These are phyloP conservation scores for Solanum paucissectum DNA, from an alignment of 257 asterid genomes.

Conservation along the genomic window DNA sequence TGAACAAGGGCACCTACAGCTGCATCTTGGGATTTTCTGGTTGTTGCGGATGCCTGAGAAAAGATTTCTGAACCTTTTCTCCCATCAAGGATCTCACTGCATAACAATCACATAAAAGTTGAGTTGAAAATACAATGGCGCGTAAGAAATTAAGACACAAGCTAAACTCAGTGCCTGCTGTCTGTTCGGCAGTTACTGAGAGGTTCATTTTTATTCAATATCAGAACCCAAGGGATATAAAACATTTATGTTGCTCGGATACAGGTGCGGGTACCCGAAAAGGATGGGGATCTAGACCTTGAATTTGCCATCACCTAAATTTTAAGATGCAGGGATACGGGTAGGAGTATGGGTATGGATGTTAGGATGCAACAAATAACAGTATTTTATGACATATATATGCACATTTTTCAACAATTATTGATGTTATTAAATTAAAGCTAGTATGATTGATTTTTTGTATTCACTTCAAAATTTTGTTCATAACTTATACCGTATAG, in stretches of 20 bases:
- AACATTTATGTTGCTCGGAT: neutral
- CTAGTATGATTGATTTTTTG: neutral
- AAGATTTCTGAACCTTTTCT: conserved; percentile 47
- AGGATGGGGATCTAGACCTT: neutral
- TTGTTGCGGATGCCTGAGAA: conserved; percentile 33
- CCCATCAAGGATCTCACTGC: conserved; percentile 42
- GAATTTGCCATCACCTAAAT: neutral
- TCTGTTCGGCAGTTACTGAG: neutral
- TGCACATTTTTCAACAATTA: neutral
- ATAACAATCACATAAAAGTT: neutral
- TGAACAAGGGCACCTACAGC: conserved; percentile 87
- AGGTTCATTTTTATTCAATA: neutral
- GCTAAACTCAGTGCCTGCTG: neutral
- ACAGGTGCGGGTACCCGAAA: neutral
- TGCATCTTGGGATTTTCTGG: conserved; percentile 71
- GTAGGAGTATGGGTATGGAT: neutral
- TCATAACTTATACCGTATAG: neutral
- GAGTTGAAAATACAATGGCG: neutral
- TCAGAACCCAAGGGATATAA: neutral
- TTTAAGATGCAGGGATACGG: neutral
- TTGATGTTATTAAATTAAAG: neutral
- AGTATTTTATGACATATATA: neutral
- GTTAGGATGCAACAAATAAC: neutral
- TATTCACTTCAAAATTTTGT: neutral
- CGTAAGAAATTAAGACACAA: neutral